Evolutionary conservation across 805 yeast genomes (phyloP), one percentile per base, ranked within the genome.

Genomic region (Tetrapisispora taiwanensis): DNA sequence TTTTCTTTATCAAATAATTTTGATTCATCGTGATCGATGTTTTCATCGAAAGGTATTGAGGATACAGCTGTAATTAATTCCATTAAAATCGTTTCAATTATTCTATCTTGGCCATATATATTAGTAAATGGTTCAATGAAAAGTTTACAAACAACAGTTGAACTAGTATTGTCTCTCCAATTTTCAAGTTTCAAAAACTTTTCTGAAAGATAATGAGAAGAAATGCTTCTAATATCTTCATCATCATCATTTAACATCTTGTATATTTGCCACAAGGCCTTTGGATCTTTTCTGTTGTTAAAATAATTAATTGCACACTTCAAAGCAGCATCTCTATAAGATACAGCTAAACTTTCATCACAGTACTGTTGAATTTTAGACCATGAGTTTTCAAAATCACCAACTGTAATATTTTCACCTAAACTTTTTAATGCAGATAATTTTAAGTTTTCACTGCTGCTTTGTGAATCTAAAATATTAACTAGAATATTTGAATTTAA

Each of bases 181-280:
- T 40, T 28, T 1, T 46, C 48, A 1, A 55, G 42, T 0, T 53
- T 51, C 20, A 72, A 55, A 17, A 66, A 46, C 3, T 46, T 31
- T 2, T 70, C 56, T 15, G 49, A 50, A n/a, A 79, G 56, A 44
- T 66, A 67, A 1, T 50, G 38, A 0, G 84, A 67, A 0, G 84
- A 73, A 2, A 52, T 15, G 1, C 62, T 60, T 45, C 94, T 66
- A 6, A 84, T 62, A 13, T 71, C 77, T 12, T 69, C 75, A 51
- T 82, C 90, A 53, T 85, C 95, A 59, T 86, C 95, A 42, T 63
- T 63, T 20, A 81, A 55, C 48, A 65, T 70, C 13, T 61, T 55
- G 46, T 67, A 68, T 0, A 71, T 41, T 34, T 50, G 45, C 33
- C 64, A 44, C 12, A 53, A 30, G 44, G 62, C 50, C 9, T 39